Base-by-base conservation (phyloP, 257 asterid genomes). In the Linaria vulgaris region DNA sequence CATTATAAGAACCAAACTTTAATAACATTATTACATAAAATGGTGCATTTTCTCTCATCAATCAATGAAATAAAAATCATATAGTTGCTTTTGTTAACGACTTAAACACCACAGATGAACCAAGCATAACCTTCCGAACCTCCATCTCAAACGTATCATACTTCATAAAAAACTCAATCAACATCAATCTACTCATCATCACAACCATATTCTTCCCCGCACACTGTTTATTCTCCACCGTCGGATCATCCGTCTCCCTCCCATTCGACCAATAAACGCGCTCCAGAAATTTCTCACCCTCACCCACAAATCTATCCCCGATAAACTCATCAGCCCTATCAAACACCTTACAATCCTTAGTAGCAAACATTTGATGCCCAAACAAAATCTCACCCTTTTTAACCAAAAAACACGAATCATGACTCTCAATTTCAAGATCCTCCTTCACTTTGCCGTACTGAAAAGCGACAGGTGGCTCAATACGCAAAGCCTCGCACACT, bases 201-300 rank as follows among this genome's bases (percentile, higher is more conserved):
- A 87, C 80, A 54, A 79, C 84, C 53, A 85, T 3, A 37, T 83
- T 77, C 68, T 75, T 90, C 10, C 59, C 97, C 0, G 95, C 79
- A 54, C 97, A 90, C 52, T 90, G 97, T 70, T 90, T 90, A 23
- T 90, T 70, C 11, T 25, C 83, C 43, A 24, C 72, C 12, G 69
- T 68, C 11, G 96, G 86, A 22, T 70, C 68, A 2, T 83, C 85
- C 0, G 75, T 82, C 22, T 87, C 86, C 20, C 89, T 71, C 22
- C 77, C 97, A 47, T 90, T 90, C 11, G 96, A 87, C 97, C 97
- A 90, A 13, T 74, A 87, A 13, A 90, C 82, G 55, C 83, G 79
- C 61, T 71, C 34, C 6, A 90, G 17, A 70, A 90, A 39, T 9
- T 73, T 64, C 47, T 82, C 94, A 0, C 96, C 96, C 0, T 78